Base-by-base conservation (phyloP, 1,284 basidiomycete species). In the Psilocybe mexicana region DNA sequence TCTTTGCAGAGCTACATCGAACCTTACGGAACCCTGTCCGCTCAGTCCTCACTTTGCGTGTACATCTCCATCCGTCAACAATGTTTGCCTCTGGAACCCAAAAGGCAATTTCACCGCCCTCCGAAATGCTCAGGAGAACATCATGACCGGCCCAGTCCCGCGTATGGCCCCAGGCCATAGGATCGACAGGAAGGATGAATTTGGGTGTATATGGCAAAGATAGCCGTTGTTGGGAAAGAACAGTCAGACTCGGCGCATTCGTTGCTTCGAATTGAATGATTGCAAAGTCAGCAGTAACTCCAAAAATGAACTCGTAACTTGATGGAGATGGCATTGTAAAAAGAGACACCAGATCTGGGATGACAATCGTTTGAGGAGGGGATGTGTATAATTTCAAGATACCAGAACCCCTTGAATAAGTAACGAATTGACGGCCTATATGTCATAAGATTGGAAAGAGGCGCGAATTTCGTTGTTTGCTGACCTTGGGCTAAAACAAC, bases 1-100 rank as follows among this genome's bases (percentile, higher is more conserved):
- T 96, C 75, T 94, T 94, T 18, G 89, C 85, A 12, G 93, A 93
- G 70, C 93, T 95, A 70, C 93, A 95, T 25, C 87, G 78, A 23
- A 89, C 93, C 66, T 83, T 85, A 48, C 76, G 78, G 53, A 94
- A 84, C 1, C 79, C 79, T 42, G 69, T 80, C 59, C 86, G 80
- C 0, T 84, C 85, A 3, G 94, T 96, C 57, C 79, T 81, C 3
- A 96, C 92, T 51, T 76, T 77, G 1, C 93, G 87, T 0, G 90
- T 93, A 61, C 84, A 84, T 61, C 76, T 79, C 90, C 90, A 92
- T 8, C 72, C 76, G 1, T 67, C 57, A 38, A 68, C 67, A 28
- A 70, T 71, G 11, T 60, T 67, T 10, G 79, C 79, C 18, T 89
- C 84, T 0, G 86, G 85, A 11, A 82, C 79, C 93, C 93, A 96